Conservation (phyloP, 2,329 filamentous ascomycete species). For the Aspergillus awamori region DNA sequence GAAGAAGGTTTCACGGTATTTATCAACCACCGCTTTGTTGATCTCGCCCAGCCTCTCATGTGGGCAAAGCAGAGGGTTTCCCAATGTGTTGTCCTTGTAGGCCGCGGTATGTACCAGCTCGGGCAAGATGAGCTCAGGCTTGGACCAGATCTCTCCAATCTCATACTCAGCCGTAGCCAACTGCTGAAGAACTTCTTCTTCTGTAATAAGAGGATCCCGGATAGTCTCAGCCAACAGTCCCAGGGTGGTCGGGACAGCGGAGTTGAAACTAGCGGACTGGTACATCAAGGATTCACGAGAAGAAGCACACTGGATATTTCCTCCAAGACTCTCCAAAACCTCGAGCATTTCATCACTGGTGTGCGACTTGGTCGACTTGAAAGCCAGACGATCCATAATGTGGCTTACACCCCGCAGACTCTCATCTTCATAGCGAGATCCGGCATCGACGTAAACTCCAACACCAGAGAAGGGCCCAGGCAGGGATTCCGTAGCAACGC, state of each 20-base stretch:
- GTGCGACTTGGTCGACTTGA: conserved; percentile 78
- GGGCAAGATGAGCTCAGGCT: conserved; percentile 92
- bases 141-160: conserved; percentile 96
- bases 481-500: conserved; percentile 90
- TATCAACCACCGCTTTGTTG: conserved; percentile 69
- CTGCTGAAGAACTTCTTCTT: conserved; percentile 84
- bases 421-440: conserved; percentile 88
- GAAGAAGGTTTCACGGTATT: conserved; percentile 83
- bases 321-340: conserved; percentile 81
- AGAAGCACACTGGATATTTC: conserved; percentile 95
- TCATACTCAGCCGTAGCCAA: conserved; percentile 92
- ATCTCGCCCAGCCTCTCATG: conserved; percentile 78
- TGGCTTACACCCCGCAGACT: conserved; percentile 87
- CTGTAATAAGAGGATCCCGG: conserved; percentile 78
- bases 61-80: conserved; percentile 89
- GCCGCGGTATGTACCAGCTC: conserved; percentile 95
- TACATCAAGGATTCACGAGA: conserved; percentile 98
- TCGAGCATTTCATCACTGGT: conserved; percentile 85
- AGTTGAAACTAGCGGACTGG: conserved; percentile 96
- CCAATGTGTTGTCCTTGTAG: conserved; percentile 93
- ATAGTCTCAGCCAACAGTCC: conserved; percentile 92
- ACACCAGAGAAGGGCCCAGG: conserved; percentile 94
- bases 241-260: conserved; percentile 78
- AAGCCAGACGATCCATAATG: conserved; percentile 92
- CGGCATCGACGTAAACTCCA: conserved; percentile 93